Conservation (phyloP, 345 rosid species). For the Conringia planisiliqua region DNA sequence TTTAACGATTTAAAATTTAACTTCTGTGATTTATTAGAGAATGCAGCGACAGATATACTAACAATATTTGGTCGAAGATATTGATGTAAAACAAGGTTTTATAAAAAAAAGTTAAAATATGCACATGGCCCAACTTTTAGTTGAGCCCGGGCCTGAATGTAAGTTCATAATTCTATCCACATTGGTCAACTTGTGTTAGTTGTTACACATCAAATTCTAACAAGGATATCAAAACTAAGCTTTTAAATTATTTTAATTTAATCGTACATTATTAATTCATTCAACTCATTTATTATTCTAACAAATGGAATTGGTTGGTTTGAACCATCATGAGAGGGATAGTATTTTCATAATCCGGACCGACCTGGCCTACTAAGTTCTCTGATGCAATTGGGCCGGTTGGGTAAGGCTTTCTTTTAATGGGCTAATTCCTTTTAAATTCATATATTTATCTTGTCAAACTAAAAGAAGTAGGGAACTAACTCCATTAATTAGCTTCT, state of each 20-base stretch:
- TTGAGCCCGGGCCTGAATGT: too few species aligned
- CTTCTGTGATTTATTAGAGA: too few species aligned
- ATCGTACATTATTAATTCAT: not conserved
- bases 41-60: too few species aligned
- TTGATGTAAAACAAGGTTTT: too few species aligned
- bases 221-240: not conserved
- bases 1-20: too few species aligned
- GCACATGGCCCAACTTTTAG: too few species aligned
- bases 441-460: not conserved
- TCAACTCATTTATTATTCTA: not conserved
- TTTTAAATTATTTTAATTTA: not conserved
- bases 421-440: not conserved
- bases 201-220: not conserved
- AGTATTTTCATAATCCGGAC: not conserved
- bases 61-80: too few species aligned
- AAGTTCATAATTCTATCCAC: not conserved
- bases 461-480: not conserved
- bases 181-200: not conserved
- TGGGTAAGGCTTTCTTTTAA: not conserved
- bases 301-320: not conserved
- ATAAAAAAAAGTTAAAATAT: too few species aligned
- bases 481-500: not conserved
- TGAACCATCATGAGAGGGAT: not conserved
- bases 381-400: not conserved
- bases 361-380: not conserved